Conservation (phyloP, 225 moss, liverwort and hornwort genomes). For the Marchantia paleacea region DNA sequence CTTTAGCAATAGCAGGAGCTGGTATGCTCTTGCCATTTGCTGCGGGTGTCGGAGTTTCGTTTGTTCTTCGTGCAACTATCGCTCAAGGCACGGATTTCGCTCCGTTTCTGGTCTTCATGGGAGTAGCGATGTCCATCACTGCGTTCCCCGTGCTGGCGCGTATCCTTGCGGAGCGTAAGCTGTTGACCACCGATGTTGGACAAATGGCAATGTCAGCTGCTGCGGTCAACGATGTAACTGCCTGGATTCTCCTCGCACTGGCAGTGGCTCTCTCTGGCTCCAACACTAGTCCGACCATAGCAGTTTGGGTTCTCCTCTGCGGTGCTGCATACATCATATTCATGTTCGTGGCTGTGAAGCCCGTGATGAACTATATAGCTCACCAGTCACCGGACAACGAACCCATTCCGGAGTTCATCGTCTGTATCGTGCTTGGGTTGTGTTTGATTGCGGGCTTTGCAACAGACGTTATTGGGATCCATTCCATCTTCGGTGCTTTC, state of each 20-base stretch:
- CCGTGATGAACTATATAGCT: constrained; percentile 22
- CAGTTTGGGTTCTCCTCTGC: constrained; percentile 36
- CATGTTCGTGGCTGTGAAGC: constrained; percentile 34
- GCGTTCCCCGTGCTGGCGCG: constrained; percentile 42
- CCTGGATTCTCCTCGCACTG: constrained; percentile 39
- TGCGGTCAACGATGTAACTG: constrained; percentile 35
- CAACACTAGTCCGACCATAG: constrained; percentile 22
- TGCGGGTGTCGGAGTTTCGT: constrained; percentile 67
- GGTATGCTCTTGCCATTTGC: constrained; percentile 68
- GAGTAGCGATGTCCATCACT: constrained; percentile 41
- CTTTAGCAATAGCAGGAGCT: constrained; percentile 62
- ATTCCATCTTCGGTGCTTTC: constrained; percentile 35
- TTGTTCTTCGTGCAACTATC: constrained; percentile 58
- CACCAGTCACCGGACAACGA: constrained; percentile 18
- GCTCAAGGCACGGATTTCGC: constrained; percentile 33
- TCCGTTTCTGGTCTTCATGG: constrained; percentile 38
- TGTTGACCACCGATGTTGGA: constrained; percentile 40
- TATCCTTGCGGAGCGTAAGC: constrained; percentile 41
- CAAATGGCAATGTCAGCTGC: constrained; percentile 42
- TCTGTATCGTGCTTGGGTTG: constrained; percentile 28
- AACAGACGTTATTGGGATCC: constrained; percentile 33
- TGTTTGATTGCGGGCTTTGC: constrained; percentile 26
- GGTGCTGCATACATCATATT: constrained; percentile 25
- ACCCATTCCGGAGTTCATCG: constrained; percentile 25
- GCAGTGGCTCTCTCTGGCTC: constrained; percentile 32